Evolutionary conservation across 176 grass and related monocot genomes (phyloP).

Genomic region (Ananas comosus): DNA sequence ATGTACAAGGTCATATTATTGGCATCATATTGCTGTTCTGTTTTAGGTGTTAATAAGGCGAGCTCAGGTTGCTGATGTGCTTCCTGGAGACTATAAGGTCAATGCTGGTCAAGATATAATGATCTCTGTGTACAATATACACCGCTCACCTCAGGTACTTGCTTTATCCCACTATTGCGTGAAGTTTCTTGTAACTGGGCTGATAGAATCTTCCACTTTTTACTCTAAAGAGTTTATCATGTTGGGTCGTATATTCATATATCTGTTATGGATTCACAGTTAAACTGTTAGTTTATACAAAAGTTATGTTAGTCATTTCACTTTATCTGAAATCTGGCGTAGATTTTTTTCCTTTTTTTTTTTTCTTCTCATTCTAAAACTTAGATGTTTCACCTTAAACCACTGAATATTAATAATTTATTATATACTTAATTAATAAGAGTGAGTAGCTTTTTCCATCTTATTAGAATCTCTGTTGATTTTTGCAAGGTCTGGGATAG

Average conservation of each 20-base stretch:
- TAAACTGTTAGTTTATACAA: no score
- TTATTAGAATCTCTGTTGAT: constrained; percentile 18
- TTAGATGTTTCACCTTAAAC: no score
- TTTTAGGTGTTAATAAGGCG: constrained; percentile 79
- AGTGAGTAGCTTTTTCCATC: neutral
- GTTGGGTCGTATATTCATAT: no score
- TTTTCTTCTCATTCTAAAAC: no score
- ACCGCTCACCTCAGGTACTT: constrained; percentile 69
- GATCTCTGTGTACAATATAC: constrained; percentile 99
- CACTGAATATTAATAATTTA: no score
- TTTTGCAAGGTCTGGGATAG: constrained; percentile 74
- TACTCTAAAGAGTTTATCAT: no score
- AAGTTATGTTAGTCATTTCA: no score
- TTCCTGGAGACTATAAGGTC: constrained; percentile 92
- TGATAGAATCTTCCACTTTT: no score
- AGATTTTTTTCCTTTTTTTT: neutral
- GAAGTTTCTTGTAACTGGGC: neutral
- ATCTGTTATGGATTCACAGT: no score
- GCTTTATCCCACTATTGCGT: neutral
- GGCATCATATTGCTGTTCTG: neutral
- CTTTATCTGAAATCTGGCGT: neutral
- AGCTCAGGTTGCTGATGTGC: constrained; percentile 72
- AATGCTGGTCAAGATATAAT: constrained; percentile 89
- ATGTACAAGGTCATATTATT: constrained; percentile 14
- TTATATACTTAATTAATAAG: no score